Evolutionary conservation across 208 protist genomes (phyloP).

Genomic region (Acanthamoeba castellanii): DNA sequence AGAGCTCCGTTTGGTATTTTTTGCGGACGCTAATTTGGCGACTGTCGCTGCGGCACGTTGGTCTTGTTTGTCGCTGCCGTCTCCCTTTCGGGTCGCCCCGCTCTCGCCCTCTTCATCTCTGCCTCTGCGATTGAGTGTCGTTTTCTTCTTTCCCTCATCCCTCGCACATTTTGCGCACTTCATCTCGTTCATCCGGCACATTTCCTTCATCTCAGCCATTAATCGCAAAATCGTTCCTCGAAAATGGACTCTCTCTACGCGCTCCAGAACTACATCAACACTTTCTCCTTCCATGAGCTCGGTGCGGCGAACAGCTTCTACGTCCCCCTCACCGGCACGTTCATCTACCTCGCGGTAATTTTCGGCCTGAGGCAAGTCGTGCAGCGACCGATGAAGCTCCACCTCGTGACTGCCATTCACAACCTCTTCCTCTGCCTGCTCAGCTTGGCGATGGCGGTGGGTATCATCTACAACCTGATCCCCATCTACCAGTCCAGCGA

Average conservation of each 20-base stretch:
- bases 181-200: not conserved
- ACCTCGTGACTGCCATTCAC: conserved; percentile 48
- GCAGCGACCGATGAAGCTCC: conserved; percentile 22
- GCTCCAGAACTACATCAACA: conserved; percentile 44
- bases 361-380: not conserved
- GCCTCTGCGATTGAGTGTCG: too few relatives aligned
- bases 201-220: not conserved
- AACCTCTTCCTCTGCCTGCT: conserved; percentile 77
- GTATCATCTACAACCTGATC: conserved; percentile 57
- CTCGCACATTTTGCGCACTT: not conserved
- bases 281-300: conserved; percentile 38
- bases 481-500: conserved; percentile 7
- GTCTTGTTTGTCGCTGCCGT: too few relatives aligned
- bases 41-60: too few relatives aligned
- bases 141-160: too few relatives aligned
- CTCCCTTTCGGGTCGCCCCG: too few relatives aligned
- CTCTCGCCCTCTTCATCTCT: too few relatives aligned
- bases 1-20: too few relatives aligned
- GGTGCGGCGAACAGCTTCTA: conserved; percentile 26
- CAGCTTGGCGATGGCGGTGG: conserved; percentile 68
- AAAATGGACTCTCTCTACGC: conserved; percentile 25
- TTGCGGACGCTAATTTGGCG: too few relatives aligned
- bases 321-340: not conserved
- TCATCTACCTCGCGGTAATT: conserved; percentile 34
- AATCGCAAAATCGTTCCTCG: not conserved